Conservation (phyloP, 2,329 filamentous ascomycete species). For the Dactylonectria macrodidyma region DNA sequence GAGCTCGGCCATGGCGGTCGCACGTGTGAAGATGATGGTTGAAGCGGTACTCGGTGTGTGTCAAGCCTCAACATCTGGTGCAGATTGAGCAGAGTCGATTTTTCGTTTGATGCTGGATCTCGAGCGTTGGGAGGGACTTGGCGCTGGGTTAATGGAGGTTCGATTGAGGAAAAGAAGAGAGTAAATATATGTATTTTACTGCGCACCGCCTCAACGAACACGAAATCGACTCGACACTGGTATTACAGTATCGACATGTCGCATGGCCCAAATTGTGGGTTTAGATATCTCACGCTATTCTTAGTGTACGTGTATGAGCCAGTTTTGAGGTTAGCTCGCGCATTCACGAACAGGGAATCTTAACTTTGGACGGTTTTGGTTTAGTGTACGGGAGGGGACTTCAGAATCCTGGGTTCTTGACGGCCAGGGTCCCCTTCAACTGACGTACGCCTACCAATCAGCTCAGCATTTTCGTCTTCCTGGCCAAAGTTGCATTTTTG, state of each 20-base stretch:
- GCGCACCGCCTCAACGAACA: background rate
- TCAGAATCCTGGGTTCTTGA: too few species aligned
- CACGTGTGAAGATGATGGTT: background rate
- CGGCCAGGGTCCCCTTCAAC: too few species aligned
- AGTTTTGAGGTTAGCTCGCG: background rate
- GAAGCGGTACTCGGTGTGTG: background rate
- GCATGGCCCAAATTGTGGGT: background rate
- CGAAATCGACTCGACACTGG: background rate
- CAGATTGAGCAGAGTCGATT: background rate
- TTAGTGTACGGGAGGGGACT: background rate
- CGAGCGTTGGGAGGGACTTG: background rate
- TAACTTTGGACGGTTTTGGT: accelerated
- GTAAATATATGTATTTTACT: background rate
- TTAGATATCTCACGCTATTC: background rate
- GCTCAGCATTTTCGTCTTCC: background rate
- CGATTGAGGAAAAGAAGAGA: background rate
- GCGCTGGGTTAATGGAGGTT: background rate
- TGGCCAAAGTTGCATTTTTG: background rate
- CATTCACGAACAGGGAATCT: accelerated
- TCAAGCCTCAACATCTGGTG: background rate
- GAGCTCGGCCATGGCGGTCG: background rate
- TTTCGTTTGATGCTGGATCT: background rate
- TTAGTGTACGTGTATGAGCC: background rate
- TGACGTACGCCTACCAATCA: too few species aligned
- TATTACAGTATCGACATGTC: background rate